Evolutionary conservation across 2,329 filamentous ascomycete genomes (phyloP).

Genomic region (Decorospora gaudefroyi): DNA sequence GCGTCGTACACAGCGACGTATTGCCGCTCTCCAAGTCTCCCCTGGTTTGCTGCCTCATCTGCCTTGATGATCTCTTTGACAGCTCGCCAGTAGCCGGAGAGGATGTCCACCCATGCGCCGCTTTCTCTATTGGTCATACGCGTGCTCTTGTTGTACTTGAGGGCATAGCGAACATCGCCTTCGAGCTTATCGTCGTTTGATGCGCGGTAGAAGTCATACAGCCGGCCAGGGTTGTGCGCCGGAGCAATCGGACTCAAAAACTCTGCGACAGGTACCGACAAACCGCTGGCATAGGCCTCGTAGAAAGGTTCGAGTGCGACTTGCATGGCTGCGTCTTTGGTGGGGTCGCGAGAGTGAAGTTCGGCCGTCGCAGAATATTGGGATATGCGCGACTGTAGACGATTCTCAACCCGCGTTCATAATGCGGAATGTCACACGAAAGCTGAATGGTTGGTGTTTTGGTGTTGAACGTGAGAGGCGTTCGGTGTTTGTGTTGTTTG

Average conservation of each 20-base stretch:
- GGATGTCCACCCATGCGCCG: slow-evolving; percentile 85
- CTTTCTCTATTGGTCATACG: slow-evolving; percentile 69
- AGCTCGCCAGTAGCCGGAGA: slow-evolving; percentile 81
- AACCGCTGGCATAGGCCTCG: slow-evolving; percentile 64
- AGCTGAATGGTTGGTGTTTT: slow-evolving; percentile 1
- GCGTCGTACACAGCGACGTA: slow-evolving; percentile 84
- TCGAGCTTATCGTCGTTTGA: slow-evolving; percentile 69
- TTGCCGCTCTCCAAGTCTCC: slow-evolving; percentile 56
- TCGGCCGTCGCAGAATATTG: slow-evolving; percentile 7
- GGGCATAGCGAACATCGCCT: slow-evolving; percentile 69
- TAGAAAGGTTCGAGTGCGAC: slow-evolving; percentile 74
- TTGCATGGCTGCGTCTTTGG: slow-evolving; percentile 62
- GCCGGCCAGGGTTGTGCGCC: slow-evolving; percentile 63
- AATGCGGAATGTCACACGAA: not conserved
- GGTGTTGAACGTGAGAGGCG: slow-evolving; percentile 6
- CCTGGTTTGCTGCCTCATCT: slow-evolving; percentile 58
- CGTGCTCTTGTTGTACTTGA: slow-evolving; percentile 66
- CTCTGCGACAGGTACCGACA: slow-evolving; percentile 74
- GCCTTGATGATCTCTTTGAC: slow-evolving; percentile 71
- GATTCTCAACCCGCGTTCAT: slow-evolving; percentile 5
- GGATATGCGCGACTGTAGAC: slow-evolving; percentile 11
- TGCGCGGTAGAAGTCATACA: slow-evolving; percentile 72
- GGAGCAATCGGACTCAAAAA: slow-evolving; percentile 74
- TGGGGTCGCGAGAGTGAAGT: not conserved
- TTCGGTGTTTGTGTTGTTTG: slow-evolving; percentile 37